Percentiles rank a stretch among this genome's conserved stretches.
These are phyloP conservation scores for Trichoderma sp. DNA, from an alignment of 2,329 filamentous ascomycete species.

Conservation along the genomic window DNA sequence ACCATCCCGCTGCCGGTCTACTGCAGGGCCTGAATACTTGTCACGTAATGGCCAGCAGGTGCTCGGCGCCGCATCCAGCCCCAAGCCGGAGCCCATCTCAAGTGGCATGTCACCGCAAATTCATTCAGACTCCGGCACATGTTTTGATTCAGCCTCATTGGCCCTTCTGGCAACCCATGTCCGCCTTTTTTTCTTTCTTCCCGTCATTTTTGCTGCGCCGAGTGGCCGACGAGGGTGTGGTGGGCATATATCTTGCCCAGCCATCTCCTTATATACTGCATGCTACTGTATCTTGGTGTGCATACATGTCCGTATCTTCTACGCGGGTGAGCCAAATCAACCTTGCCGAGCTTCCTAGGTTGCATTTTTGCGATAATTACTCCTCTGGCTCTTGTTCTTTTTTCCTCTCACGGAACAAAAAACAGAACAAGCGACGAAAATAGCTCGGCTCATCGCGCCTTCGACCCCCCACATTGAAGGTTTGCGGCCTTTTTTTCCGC, in stretches of 20 bases:
- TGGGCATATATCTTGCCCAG: background rate
- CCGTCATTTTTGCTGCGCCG: background rate
- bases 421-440: conserved; percentile 10
- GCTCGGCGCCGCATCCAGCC: background rate
- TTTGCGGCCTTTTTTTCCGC: conserved; percentile 11
- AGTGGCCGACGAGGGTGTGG: background rate
- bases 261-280: background rate
- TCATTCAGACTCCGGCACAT: background rate
- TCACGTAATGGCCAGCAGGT: conserved; percentile 25
- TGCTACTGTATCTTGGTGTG: background rate
- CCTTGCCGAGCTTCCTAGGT: conserved; percentile 10
- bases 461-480: conserved; percentile 3
- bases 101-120: conserved; percentile 13
- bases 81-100: conserved; percentile 1
- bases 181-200: background rate
- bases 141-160: conserved; percentile 19
- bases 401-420: background rate
- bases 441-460: conserved; percentile 13
- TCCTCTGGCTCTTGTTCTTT: background rate
- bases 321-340: background rate
- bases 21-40: conserved; percentile 25
- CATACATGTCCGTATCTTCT: background rate
- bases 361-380: conserved; percentile 13
- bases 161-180: conserved; percentile 9
- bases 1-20: conserved; percentile 1